phyloP scores from a whole-genome alignment of 1,284 basidiomycete species.

The Mycosarcoma maydis region DNA sequence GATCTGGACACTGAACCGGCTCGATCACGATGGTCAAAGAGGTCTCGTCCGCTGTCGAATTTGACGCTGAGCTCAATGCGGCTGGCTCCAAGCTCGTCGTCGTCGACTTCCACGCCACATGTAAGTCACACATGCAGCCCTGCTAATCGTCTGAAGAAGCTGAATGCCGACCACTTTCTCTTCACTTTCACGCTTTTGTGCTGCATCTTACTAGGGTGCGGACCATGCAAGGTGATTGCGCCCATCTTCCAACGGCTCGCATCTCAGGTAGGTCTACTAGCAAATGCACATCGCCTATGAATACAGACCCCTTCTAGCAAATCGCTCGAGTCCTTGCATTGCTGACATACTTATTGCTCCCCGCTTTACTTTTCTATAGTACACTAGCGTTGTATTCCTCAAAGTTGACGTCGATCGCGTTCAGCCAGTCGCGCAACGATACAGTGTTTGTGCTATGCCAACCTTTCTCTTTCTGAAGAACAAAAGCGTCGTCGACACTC shows the following conservation, averaged over 20 bases:
- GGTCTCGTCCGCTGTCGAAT: conserved; percentile 35
- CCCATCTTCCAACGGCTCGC: conserved; percentile 40
- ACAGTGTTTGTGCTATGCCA: conserved; percentile 69
- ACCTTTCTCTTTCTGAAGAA: conserved; percentile 70
- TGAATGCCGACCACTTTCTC: no score
- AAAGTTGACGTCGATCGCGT: conserved; percentile 70
- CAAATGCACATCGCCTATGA: no score
- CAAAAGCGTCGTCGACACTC: conserved; percentile 63
- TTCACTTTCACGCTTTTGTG: no score
- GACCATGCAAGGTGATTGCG: conserved; percentile 45
- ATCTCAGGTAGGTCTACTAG: conserved; percentile 20
- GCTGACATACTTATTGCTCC: background rate
- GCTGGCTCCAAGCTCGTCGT: conserved; percentile 47
- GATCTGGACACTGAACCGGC: background rate
- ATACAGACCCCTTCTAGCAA: no score
- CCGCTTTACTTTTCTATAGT: no score
- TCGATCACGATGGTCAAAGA: conserved; percentile 45
- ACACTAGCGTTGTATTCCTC: conserved; percentile 48
- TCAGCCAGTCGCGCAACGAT: conserved; percentile 67
- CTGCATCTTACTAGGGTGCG: conserved; percentile 42
- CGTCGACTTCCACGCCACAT: conserved; percentile 49
- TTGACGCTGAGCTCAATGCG: conserved; percentile 36
- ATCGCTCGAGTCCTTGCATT: no score
- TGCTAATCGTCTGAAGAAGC: no score
- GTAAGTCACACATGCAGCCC: conserved; percentile 17